Base-by-base conservation (phyloP, 768 basidiomycete genomes). In the Mycena venus region DNA sequence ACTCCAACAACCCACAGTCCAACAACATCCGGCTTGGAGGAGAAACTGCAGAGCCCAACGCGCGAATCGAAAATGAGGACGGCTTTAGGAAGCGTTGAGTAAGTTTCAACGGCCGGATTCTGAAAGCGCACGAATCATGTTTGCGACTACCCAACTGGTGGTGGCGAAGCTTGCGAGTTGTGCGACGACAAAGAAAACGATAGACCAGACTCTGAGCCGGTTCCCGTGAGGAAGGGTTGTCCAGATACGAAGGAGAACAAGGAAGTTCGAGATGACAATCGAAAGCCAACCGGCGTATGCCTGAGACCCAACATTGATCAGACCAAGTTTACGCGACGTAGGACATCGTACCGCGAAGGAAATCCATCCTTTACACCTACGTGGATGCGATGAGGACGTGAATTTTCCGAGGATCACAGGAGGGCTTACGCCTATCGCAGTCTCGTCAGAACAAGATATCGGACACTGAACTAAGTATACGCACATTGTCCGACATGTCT, bases 221-320 rank as follows among this genome's bases (percentile, higher is more conserved):
- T 75, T 80, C 1, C 36, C 47, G 23, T 79, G 78, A 36, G 81
- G 80, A 75, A 84, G 82, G 23, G 81, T 73, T 17, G 77, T 79
- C 83, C 83, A 84, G 8, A 84, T 55, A 5, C 82, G 83, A 21
- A 83, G 78, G 47, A 84, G 72, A n/a, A 84, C 73, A 40, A 83
- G 71, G 59, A 84, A 72, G 25, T 72, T 69, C 1, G 67, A 63
- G 25, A 72, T 63, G 17, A n/a, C 19, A 14, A 72, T 69, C 1
- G 75, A 64, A n/a, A 76, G 55, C 58, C 65, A 56, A 11, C 66
- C 71, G 29, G 59, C 36, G 29, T 66, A 68, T 19, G 60, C 12
- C 71, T 72, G 56, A 3, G 6, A 23, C 19, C 6, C 0, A n/a
- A 7, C 3, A 15, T 60, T 31, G 14, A 10, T n/a, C 15, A 51